Conservation (phyloP, 345 rosid species). For the Gossypium stocksii region DNA sequence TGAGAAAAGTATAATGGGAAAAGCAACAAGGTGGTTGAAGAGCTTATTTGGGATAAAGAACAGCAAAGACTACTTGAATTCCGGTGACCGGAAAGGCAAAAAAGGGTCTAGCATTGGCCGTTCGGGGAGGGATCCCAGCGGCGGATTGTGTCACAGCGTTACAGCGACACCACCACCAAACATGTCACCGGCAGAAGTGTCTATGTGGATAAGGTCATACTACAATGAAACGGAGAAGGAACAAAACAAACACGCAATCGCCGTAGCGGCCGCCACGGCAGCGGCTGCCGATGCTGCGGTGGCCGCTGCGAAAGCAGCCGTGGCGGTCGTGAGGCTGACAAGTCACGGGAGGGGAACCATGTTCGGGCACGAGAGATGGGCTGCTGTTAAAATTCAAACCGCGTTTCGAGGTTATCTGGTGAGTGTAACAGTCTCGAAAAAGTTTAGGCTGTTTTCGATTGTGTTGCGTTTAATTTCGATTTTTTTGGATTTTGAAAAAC, state of each 20-base stretch:
- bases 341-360: slow-evolving; percentile 42
- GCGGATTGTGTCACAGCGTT: slow-evolving; percentile 23
- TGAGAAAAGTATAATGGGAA: slow-evolving; percentile 40
- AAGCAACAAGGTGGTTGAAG: slow-evolving; percentile 76
- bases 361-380: slow-evolving; percentile 15
- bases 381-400: background rate
- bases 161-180: slow-evolving; percentile 34
- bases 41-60: slow-evolving; percentile 66
- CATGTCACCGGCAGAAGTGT: slow-evolving; percentile 35
- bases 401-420: background rate
- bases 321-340: slow-evolving; percentile 53
- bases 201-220: slow-evolving; percentile 46
- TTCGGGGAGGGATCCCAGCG: slow-evolving; percentile 23
- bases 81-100: slow-evolving; percentile 32
- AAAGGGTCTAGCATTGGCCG: slow-evolving; percentile 28
- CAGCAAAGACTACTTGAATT: slow-evolving; percentile 31
- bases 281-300: slow-evolving; percentile 75
- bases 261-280: slow-evolving; percentile 72
- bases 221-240: slow-evolving; percentile 47
- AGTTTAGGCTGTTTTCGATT: background rate
- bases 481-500: slow-evolving; percentile 15
- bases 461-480: background rate
- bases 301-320: slow-evolving; percentile 66
- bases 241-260: slow-evolving; percentile 64
- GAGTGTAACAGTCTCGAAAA: background rate